A percentile compares a stretch with the other conserved stretches of the same genome.
phyloP scores from a whole-genome alignment of 768 basidiomycete species.

The Leccinum broughii region DNA sequence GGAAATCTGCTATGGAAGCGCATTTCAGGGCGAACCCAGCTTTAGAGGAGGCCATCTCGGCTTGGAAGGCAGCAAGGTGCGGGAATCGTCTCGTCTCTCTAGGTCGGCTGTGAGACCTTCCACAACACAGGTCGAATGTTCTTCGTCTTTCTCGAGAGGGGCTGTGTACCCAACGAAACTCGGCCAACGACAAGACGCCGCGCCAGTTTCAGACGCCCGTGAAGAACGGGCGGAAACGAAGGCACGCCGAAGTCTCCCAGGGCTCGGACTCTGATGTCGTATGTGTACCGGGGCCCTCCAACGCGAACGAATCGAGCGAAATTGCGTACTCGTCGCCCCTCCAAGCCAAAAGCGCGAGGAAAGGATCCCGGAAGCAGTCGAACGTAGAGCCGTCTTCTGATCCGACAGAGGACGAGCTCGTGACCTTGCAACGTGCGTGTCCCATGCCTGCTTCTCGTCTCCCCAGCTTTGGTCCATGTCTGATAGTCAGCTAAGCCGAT shows the following conservation, averaged over 20 bases:
- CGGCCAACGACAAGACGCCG: slow-evolving; percentile 17
- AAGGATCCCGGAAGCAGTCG: slow-evolving; percentile 13
- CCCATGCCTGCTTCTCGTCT: background rate
- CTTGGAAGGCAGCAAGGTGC: slow-evolving; percentile 75
- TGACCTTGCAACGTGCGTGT: slow-evolving; percentile 18
- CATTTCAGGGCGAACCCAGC: slow-evolving; percentile 66
- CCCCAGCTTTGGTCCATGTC: background rate
- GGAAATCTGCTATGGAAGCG: slow-evolving; percentile 56
- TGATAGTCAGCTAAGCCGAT: slow-evolving; percentile 29
- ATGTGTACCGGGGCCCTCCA: slow-evolving; percentile 33
- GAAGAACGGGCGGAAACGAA: slow-evolving; percentile 38
- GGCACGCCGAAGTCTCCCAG: slow-evolving; percentile 21
- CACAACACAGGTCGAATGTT: slow-evolving; percentile 41
- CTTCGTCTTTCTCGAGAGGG: slow-evolving; percentile 42
- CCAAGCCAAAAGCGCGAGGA: slow-evolving; percentile 23
- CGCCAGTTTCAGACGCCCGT: slow-evolving; percentile 16
- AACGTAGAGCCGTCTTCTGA: slow-evolving; percentile 33
- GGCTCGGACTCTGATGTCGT: slow-evolving; percentile 32
- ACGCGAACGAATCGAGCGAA: slow-evolving; percentile 26
- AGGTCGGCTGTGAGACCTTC: background rate
- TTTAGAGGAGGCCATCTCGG: slow-evolving; percentile 67
- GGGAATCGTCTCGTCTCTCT: slow-evolving; percentile 9
- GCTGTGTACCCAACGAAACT: slow-evolving; percentile 7
- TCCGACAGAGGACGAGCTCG: slow-evolving; percentile 31
- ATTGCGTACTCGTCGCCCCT: slow-evolving; percentile 23